phyloP scores from a whole-genome alignment of 768 basidiomycete genomes.

The Termitomyces sp. region DNA sequence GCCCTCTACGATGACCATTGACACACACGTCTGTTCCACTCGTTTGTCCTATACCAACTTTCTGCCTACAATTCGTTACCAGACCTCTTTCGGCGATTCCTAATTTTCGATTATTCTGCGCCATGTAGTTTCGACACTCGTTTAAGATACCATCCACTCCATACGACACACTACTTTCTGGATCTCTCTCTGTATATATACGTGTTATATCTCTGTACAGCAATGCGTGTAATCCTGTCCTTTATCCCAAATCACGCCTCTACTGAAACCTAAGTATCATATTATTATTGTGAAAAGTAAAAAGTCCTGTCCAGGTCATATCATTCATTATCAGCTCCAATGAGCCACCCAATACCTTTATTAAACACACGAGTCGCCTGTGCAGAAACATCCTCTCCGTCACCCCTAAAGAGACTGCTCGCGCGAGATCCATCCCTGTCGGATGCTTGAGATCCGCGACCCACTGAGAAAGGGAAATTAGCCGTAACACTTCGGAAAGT shows the following conservation, averaged over 20 bases:
- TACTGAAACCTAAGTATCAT: background rate
- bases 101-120: conserved; percentile 6
- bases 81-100: conserved; percentile 3
- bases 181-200: conserved; percentile 11
- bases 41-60: conserved; percentile 18
- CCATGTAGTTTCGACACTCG: background rate
- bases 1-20: conserved; percentile 1
- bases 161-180: conserved; percentile 10
- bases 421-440: conserved; percentile 45
- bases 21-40: conserved; percentile 12
- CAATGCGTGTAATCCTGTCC: conserved; percentile 1
- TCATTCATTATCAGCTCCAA: conserved; percentile 74
- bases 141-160: conserved; percentile 10
- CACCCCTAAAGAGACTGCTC: conserved; percentile 39
- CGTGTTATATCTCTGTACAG: conserved; percentile 2
- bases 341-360: conserved; percentile 93
- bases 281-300: too few relatives aligned
- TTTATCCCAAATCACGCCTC: background rate
- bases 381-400: conserved; percentile 63
- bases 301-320: background rate
- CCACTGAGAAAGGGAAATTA: conserved; percentile 68
- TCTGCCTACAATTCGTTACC: conserved; percentile 17
- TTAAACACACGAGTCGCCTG: conserved; percentile 79
- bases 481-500: conserved; percentile 79
- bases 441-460: conserved; percentile 37